Evolutionary conservation across 2,329 filamentous ascomycete species (phyloP).

Genomic region (Alternaria sp.): DNA sequence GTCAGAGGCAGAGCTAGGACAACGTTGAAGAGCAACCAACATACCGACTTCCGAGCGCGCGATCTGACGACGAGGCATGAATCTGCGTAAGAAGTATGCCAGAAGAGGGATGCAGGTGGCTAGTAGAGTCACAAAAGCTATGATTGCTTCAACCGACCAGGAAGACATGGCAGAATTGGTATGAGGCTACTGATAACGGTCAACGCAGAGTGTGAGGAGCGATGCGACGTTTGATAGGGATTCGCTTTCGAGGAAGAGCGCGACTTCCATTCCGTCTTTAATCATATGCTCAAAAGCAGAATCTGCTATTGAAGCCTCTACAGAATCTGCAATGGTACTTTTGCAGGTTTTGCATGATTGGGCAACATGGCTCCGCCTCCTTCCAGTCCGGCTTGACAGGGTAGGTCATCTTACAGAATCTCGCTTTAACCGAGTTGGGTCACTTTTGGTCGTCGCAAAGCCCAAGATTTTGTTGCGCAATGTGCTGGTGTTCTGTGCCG

Average conservation of each 20-base stretch:
- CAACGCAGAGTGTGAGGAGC: background rate
- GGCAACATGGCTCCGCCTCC: background rate
- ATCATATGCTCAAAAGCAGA: background rate
- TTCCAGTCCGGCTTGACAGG: background rate
- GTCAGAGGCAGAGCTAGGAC: background rate
- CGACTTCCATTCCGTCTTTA: background rate
- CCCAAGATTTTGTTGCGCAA: background rate
- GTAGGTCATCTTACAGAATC: background rate
- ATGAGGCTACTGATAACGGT: background rate
- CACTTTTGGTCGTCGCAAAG: fast-evolving
- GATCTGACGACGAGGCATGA: background rate
- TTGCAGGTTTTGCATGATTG: background rate
- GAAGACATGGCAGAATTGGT: background rate
- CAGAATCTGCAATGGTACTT: background rate
- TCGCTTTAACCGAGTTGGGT: background rate
- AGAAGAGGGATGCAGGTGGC: background rate
- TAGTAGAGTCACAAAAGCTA: background rate
- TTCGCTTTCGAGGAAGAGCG: background rate
- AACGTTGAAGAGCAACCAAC: background rate
- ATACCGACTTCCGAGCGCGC: background rate
- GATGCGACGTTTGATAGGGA: no score
- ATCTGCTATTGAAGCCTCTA: background rate
- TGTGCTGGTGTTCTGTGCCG: fast-evolving
- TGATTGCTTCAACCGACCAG: background rate
- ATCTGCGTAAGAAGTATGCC: background rate